phyloP scores from a whole-genome alignment of 208 protist species.

The Crithidia thermophila region DNA sequence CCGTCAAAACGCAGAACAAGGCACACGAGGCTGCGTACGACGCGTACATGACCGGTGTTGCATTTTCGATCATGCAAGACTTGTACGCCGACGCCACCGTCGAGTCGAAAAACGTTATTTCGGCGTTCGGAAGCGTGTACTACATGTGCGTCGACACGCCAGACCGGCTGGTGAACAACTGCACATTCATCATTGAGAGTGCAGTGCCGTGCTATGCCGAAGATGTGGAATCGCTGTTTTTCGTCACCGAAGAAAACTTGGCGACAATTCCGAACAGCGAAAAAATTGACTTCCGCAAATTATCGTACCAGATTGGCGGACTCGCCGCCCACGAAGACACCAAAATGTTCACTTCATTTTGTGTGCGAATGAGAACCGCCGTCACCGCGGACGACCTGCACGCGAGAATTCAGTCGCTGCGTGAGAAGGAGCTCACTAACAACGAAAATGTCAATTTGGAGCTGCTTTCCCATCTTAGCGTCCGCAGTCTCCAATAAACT shows the following conservation, averaged over 20 bases:
- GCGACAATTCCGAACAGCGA: neutral
- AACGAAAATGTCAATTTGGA: constrained; percentile 3
- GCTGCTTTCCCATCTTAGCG: neutral
- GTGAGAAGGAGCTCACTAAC: neutral
- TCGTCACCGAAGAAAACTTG: constrained; percentile 6
- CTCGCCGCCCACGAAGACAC: neutral
- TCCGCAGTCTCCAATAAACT: constrained; percentile 4
- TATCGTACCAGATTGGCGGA: constrained; percentile 14
- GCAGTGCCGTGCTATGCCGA: constrained; percentile 6
- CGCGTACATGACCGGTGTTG: constrained; percentile 81
- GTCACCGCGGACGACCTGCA: neutral
- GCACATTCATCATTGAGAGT: constrained; percentile 24
- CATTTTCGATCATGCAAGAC: constrained; percentile 29
- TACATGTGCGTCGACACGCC: constrained; percentile 18
- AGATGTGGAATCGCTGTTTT: constrained; percentile 31
- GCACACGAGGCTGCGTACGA: constrained; percentile 78
- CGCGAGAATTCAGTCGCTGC: constrained; percentile 7
- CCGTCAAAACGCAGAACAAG: constrained; percentile 22
- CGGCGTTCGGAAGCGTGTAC: constrained; percentile 48
- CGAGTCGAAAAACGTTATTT: constrained; percentile 54
- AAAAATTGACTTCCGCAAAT: constrained; percentile 20
- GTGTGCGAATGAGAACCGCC: constrained; percentile 8
- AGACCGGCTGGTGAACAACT: constrained; percentile 12
- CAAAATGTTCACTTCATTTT: constrained; percentile 16
- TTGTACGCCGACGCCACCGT: constrained; percentile 14